Conservation (phyloP, 2,329 filamentous ascomycete genomes). For the Colletotrichum viniferum region DNA sequence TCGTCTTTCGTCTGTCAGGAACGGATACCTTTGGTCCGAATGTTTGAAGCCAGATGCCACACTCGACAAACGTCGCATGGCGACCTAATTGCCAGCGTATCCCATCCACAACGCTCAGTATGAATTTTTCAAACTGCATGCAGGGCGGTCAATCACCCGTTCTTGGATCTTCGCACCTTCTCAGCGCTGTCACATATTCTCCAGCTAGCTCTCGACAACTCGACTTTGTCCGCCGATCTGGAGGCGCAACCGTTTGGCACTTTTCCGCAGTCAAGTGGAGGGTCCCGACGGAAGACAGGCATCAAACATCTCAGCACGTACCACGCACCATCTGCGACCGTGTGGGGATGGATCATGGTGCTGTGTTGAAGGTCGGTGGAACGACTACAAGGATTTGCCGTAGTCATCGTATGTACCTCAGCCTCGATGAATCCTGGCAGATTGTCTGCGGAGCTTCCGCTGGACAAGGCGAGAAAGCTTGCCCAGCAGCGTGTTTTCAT, state of each 20-base stretch:
- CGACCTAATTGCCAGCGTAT: background rate
- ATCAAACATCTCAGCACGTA: constrained; percentile 4
- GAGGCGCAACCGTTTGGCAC: background rate
- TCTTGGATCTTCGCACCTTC: background rate
- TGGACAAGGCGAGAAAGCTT: background rate
- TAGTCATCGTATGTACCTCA: background rate
- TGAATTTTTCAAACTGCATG: constrained; percentile 2
- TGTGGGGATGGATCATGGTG: background rate
- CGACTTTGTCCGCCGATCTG: background rate
- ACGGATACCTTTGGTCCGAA: background rate
- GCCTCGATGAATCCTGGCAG: background rate
- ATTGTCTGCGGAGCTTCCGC: constrained; percentile 4
- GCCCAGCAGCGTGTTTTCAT: background rate
- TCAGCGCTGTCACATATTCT: background rate
- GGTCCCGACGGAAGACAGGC: background rate
- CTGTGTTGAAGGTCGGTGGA: background rate
- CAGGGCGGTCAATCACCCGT: constrained; percentile 7
- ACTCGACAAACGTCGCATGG: background rate
- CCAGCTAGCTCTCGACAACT: background rate
- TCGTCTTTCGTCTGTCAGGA: background rate
- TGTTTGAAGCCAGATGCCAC: background rate
- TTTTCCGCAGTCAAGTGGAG: background rate
- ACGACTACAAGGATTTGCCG: constrained; percentile 3
- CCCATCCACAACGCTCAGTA: background rate
- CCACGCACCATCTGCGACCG: background rate